Evolutionary conservation across 169 alveolate genomes (phyloP).

Genomic region (Plasmodium coatneyi): DNA sequence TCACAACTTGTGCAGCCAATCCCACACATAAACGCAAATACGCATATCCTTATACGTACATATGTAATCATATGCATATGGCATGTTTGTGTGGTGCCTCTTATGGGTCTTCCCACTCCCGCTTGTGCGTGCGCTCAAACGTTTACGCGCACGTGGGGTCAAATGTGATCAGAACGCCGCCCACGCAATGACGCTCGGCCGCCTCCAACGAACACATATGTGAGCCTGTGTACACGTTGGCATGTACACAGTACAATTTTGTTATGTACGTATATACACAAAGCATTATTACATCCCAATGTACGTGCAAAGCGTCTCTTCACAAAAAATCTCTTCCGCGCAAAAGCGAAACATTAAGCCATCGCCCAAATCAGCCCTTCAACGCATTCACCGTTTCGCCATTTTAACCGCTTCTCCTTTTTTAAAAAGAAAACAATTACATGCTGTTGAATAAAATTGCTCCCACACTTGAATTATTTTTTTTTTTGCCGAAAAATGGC

Average conservation of each 20-base stretch:
- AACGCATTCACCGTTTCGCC: not conserved
- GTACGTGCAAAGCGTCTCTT: not conserved
- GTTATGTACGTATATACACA: not conserved
- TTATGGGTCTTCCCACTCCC: not conserved
- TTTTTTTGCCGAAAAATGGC: not conserved
- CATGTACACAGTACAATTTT: not conserved
- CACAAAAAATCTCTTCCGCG: not conserved
- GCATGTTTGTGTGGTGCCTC: not conserved
- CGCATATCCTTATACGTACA: not conserved
- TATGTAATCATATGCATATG: not conserved
- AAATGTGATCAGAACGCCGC: not conserved
- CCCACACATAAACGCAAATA: not conserved
- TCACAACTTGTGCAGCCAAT: not conserved
- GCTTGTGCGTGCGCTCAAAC: not conserved
- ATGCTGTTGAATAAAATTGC: not conserved
- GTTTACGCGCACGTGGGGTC: not conserved
- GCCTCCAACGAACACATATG: not conserved
- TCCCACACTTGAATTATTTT: not conserved
- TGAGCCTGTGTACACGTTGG: not conserved
- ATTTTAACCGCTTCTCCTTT: not conserved
- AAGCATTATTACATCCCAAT: not conserved
- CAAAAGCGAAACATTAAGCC: not conserved
- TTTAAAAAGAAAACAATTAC: not conserved
- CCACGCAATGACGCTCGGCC: not conserved
- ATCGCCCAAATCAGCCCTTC: conserved; percentile 2